phyloP scores from a whole-genome alignment of 176 grass and related monocot species.

The Musa acuminata region DNA sequence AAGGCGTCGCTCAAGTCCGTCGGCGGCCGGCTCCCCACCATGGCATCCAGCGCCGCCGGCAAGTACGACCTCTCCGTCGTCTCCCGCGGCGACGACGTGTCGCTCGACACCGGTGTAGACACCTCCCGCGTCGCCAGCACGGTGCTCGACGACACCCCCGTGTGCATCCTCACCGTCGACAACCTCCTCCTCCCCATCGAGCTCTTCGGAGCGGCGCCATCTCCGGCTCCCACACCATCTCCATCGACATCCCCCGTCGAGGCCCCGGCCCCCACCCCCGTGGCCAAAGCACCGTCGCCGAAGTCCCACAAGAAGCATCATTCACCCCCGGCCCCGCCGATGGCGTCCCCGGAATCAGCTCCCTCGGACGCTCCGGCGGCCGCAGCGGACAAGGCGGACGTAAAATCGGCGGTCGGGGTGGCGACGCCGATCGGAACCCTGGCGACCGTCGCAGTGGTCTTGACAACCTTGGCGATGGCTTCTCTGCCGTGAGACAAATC shows the following conservation, averaged over 20 bases:
- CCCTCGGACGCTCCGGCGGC: slow-evolving; percentile 43
- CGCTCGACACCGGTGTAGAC: slow-evolving; percentile 69
- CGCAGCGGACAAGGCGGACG: slow-evolving; percentile 26
- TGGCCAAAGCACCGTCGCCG: slow-evolving; percentile 18
- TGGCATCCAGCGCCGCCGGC: slow-evolving; percentile 57
- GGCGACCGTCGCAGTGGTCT: slow-evolving; percentile 16
- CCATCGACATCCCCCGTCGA: slow-evolving; percentile 22
- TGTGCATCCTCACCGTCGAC: slow-evolving; percentile 68
- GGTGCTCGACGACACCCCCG: slow-evolving; percentile 64
- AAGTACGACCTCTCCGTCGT: slow-evolving; percentile 82
- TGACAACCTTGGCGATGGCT: slow-evolving; percentile 7
- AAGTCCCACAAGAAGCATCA: slow-evolving; percentile 20
- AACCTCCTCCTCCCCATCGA: slow-evolving; percentile 49
- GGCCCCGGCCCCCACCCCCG: slow-evolving; percentile 32
- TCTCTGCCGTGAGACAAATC: neutral
- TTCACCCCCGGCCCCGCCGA: slow-evolving; percentile 60
- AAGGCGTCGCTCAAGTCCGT: slow-evolving; percentile 83
- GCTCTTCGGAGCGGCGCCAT: slow-evolving; percentile 57
- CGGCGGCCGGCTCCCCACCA: slow-evolving; percentile 43
- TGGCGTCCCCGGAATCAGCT: slow-evolving; percentile 31
- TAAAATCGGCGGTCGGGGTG: slow-evolving; percentile 12
- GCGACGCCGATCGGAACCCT: neutral
- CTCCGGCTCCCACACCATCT: slow-evolving; percentile 31
- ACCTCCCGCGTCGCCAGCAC: slow-evolving; percentile 79
- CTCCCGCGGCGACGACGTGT: slow-evolving; percentile 67